A percentile compares a stretch with the other conserved stretches of the same genome.
Conservation (phyloP, 768 basidiomycete species). For the Mycena olivaceomarginata region DNA sequence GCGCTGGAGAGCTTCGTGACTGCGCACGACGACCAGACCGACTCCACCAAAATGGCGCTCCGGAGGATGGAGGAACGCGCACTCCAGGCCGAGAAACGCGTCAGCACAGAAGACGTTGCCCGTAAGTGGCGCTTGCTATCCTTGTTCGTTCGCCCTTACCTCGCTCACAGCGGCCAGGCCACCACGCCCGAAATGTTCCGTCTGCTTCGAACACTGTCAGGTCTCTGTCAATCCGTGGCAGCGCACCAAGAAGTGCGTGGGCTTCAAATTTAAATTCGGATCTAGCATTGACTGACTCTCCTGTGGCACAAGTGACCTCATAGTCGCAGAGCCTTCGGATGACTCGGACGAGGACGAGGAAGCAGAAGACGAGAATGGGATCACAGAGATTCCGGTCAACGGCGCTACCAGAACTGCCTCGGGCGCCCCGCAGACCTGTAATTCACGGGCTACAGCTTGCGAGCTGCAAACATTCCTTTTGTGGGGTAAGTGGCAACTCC, state of each 20-base stretch:
- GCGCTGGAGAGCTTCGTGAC: conserved; percentile 28
- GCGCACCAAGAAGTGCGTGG: conserved; percentile 32
- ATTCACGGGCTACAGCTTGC: conserved; percentile 45
- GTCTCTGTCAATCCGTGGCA: conserved; percentile 46
- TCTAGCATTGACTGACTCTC: background rate
- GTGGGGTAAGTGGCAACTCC: conserved; percentile 34
- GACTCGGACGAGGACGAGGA: conserved; percentile 41
- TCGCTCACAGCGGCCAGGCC: conserved; percentile 1
- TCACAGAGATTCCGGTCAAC: conserved; percentile 24
- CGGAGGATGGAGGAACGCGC: background rate
- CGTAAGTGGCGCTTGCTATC: background rate
- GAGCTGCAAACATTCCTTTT: conserved; percentile 47
- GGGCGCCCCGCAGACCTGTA: conserved; percentile 20
- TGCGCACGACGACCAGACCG: conserved; percentile 28
- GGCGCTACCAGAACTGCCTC: background rate
- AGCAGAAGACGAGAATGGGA: conserved; percentile 20
- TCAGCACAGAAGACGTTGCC: background rate
- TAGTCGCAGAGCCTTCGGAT: conserved; percentile 41
- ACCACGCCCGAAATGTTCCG: conserved; percentile 41
- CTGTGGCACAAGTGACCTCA: conserved; percentile 36
- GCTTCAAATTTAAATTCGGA: conserved; percentile 23
- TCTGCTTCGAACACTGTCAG: conserved; percentile 44
- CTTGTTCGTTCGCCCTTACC: background rate
- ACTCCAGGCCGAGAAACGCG: conserved; percentile 26
- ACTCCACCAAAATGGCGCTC: conserved; percentile 37